phyloP scores from a whole-genome alignment of 345 rosid species.

The Hibiscus trionum region DNA sequence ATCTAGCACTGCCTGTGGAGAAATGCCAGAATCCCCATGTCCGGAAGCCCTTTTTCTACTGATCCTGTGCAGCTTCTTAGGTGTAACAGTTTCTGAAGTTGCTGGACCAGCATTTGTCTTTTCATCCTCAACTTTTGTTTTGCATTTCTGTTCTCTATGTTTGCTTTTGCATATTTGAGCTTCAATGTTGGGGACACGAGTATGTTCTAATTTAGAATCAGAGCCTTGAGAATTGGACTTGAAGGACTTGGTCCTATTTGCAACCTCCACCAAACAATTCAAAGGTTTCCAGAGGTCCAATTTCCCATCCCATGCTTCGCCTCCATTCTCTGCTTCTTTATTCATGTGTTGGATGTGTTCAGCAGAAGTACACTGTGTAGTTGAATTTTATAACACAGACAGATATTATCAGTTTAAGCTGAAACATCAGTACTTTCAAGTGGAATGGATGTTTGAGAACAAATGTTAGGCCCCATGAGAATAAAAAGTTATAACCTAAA shows the following conservation, averaged over 20 bases:
- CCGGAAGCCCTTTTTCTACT: conserved; percentile 43
- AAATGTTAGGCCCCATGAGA: not conserved
- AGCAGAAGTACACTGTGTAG: conserved; percentile 50
- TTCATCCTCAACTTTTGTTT: conserved; percentile 39
- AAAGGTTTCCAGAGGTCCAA: conserved; percentile 88
- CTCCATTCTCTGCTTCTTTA: conserved; percentile 35
- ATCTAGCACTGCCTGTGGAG: conserved; percentile 49
- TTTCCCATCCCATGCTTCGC: conserved; percentile 55
- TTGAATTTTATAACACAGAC: conserved; percentile 4
- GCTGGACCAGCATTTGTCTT: conserved; percentile 38
- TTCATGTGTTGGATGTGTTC: conserved; percentile 36
- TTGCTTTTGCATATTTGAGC: conserved; percentile 36
- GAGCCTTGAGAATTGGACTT: conserved; percentile 55
- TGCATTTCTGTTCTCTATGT: conserved; percentile 49
- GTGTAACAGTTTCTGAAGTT: conserved; percentile 43
- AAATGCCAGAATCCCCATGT: conserved; percentile 44
- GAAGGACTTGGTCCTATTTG: conserved; percentile 70
- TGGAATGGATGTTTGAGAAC: not conserved
- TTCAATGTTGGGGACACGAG: conserved; percentile 27
- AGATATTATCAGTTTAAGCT: conserved; percentile 1
- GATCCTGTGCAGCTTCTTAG: conserved; percentile 53
- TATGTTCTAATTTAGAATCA: conserved; percentile 35
- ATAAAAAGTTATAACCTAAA: not conserved
- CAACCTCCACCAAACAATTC: conserved; percentile 89
- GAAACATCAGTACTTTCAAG: not conserved